These are phyloP conservation scores for Pistacia vera DNA, from an alignment of 345 rosid species.

Conservation along the genomic window DNA sequence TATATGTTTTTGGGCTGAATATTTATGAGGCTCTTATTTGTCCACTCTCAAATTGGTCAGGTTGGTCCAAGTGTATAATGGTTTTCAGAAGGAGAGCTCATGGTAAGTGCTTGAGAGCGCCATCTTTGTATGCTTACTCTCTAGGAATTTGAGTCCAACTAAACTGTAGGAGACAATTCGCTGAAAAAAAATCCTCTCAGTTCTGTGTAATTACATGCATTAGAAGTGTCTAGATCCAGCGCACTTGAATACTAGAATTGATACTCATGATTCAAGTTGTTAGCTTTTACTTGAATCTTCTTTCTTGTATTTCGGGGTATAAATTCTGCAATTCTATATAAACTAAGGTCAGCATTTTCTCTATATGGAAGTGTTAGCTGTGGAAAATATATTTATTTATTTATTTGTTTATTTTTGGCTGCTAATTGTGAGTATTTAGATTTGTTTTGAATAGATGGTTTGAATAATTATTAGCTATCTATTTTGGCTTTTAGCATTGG, in stretches of 20 bases:
- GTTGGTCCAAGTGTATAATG: slow-evolving; percentile 26
- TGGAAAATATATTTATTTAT: no score
- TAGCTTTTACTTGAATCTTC: no score
- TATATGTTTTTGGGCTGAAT: background rate
- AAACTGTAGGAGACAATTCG: background rate
- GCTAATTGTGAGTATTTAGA: background rate
- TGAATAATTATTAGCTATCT: background rate
- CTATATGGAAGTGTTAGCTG: no score
- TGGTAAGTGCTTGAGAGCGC: slow-evolving; percentile 24
- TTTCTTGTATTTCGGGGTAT: no score
- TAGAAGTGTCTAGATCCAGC: no score
- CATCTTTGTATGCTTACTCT: slow-evolving; percentile 5
- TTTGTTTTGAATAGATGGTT: background rate
- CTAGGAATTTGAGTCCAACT: background rate
- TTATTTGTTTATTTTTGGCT: background rate
- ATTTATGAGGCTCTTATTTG: slow-evolving; percentile 30
- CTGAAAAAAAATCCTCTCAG: no score
- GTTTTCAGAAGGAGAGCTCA: slow-evolving; percentile 27
- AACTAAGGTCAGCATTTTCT: no score
- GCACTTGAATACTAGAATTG: background rate
- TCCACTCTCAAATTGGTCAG: slow-evolving; percentile 36
- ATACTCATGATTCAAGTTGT: background rate
- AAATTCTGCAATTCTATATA: no score
- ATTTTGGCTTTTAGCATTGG: background rate
- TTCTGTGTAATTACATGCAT: no score